These are phyloP conservation scores for Phytophthora palmivora DNA, from an alignment of 352 stramenopile genomes.

Conservation along the genomic window DNA sequence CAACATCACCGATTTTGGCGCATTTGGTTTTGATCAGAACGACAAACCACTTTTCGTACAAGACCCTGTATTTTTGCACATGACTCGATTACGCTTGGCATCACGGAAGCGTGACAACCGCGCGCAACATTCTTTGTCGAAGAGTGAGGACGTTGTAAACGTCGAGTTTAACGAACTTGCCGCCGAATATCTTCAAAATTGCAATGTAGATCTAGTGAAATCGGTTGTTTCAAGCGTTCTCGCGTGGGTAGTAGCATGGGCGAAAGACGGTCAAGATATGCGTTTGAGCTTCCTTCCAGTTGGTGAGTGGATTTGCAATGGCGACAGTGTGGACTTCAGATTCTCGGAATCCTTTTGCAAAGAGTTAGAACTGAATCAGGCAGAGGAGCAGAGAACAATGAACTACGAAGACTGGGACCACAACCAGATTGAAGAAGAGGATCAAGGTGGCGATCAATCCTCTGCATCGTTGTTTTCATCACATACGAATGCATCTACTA, in stretches of 20 bases:
- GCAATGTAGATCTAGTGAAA: constrained; percentile 45
- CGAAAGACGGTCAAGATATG: constrained; percentile 49
- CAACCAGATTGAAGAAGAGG: constrained; percentile 18
- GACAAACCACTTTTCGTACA: constrained; percentile 50
- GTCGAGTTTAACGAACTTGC: constrained; percentile 39
- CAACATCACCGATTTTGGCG: constrained; percentile 43
- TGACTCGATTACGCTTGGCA: constrained; percentile 46
- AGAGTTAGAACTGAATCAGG: constrained; percentile 20
- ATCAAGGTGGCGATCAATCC: constrained; percentile 1
- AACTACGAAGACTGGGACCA: neutral
- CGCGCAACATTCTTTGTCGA: constrained; percentile 32
- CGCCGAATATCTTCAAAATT: constrained; percentile 48
- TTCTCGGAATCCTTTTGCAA: constrained; percentile 50
- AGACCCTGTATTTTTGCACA: constrained; percentile 47
- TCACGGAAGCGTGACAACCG: constrained; percentile 23
- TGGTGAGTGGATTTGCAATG: constrained; percentile 60
- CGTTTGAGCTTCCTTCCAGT: constrained; percentile 51
- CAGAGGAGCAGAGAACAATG: constrained; percentile 4
- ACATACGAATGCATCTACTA: neutral
- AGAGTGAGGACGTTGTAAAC: constrained; percentile 27
- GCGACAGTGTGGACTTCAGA: constrained; percentile 40
- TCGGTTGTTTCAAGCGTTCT: constrained; percentile 51
- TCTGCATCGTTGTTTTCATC: neutral
- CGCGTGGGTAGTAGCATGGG: constrained; percentile 44
- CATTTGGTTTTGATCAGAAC: constrained; percentile 48